phyloP scores from a whole-genome alignment of 73 alveolate species.

The Stentor roeselii region DNA sequence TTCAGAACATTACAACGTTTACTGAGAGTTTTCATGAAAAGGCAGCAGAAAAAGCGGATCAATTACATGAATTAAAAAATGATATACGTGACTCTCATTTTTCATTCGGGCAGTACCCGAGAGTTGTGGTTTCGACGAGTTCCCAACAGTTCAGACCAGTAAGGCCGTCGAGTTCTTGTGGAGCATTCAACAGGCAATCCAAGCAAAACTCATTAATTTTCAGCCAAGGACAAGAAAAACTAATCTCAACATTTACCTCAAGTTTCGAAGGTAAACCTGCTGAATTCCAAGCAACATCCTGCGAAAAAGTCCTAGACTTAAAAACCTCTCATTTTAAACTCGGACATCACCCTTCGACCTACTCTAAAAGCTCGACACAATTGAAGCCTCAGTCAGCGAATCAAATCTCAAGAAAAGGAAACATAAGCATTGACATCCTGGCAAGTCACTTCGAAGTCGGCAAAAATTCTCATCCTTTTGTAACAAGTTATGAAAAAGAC shows the following conservation, averaged over 20 bases:
- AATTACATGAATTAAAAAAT: neutral
- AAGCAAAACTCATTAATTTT: neutral
- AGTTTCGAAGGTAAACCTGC: neutral
- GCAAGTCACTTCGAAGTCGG: too few species aligned
- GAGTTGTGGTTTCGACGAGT: neutral
- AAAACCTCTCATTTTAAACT: neutral
- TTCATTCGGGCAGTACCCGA: neutral
- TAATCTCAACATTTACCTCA: neutral
- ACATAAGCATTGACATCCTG: too few species aligned
- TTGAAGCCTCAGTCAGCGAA: too few species aligned
- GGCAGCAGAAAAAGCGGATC: neutral
- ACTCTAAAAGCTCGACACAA: neutral
- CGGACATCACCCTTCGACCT: neutral
- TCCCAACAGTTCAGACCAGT: neutral
- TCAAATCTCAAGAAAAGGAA: too few species aligned
- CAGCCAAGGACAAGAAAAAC: neutral
- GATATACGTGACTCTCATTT: conserved; percentile 2
- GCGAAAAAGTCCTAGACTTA: conserved; percentile 2
- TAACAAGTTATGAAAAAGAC: too few species aligned
- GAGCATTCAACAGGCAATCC: neutral
- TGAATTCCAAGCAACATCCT: neutral
- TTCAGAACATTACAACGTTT: neutral
- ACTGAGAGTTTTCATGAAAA: neutral
- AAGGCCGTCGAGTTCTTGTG: too few species aligned
- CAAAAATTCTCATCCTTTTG: too few species aligned